These are phyloP conservation scores for Crithidia brevicula DNA, from an alignment of 208 protist species.

Conservation along the genomic window DNA sequence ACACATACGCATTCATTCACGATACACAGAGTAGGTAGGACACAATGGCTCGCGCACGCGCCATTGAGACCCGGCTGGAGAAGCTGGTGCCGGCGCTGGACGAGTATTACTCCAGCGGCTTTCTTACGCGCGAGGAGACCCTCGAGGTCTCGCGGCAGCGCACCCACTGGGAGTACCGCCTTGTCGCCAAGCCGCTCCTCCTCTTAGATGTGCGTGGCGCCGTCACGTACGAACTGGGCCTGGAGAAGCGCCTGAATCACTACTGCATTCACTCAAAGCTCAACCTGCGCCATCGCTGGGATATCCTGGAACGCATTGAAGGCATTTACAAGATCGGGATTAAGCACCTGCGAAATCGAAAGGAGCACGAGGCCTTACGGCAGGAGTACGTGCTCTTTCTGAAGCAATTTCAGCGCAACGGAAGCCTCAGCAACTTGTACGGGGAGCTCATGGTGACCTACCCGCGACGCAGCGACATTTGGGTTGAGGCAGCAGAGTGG, in stretches of 20 bases:
- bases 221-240: constrained; percentile 71
- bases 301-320: constrained; percentile 82
- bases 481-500: constrained; percentile 82
- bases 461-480: constrained; percentile 68
- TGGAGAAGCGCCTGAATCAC: constrained; percentile 65
- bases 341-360: constrained; percentile 62
- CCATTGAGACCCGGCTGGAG: constrained; percentile 89
- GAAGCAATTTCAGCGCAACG: constrained; percentile 57
- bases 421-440: constrained; percentile 74
- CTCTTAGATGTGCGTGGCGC: constrained; percentile 84
- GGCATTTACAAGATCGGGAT: constrained; percentile 83
- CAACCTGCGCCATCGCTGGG: constrained; percentile 79
- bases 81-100: constrained; percentile 83
- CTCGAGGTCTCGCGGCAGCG: constrained; percentile 72
- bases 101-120: constrained; percentile 87
- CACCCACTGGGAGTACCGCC: constrained; percentile 85
- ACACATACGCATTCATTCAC: constrained; percentile 21
- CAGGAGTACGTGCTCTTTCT: constrained; percentile 70
- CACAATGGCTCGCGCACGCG: constrained; percentile 79
- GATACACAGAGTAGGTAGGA: not conserved
- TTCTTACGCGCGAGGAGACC: constrained; percentile 73
- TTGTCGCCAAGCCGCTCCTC: constrained; percentile 87
- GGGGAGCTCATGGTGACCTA: constrained; percentile 73
- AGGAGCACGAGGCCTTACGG: constrained; percentile 61
- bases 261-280: constrained; percentile 78